Evolutionary conservation across 257 asterid genomes (phyloP).

Genomic region (Solanum etuberosum): DNA sequence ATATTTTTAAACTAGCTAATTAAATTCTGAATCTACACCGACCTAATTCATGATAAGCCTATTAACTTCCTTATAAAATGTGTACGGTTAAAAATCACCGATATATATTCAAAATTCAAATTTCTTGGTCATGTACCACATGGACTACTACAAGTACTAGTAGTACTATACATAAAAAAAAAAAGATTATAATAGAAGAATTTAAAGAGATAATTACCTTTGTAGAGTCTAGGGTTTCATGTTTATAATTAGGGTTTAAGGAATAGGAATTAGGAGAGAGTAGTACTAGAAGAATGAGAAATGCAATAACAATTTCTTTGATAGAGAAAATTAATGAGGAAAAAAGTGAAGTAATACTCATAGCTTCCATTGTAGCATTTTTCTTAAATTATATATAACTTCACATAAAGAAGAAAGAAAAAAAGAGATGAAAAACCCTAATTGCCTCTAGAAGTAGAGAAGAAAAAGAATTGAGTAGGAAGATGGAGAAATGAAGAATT

Average conservation of each 20-base stretch:
- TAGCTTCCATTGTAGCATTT: background rate
- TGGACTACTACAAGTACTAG: background rate
- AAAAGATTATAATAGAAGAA: background rate
- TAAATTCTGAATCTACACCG: background rate
- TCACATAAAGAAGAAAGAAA: background rate
- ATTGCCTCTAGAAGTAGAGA: background rate
- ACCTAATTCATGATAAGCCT: background rate
- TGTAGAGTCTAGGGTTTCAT: conserved; percentile 10
- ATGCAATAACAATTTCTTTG: background rate
- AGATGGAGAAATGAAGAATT: background rate
- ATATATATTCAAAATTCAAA: background rate
- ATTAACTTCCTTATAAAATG: background rate
- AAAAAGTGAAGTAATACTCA: background rate
- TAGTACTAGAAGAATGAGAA: background rate
- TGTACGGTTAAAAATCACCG: background rate
- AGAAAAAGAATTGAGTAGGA: background rate
- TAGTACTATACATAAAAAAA: background rate
- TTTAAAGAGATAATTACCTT: conserved; percentile 1
- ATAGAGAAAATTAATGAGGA: background rate
- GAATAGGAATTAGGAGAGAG: conserved; percentile 12
- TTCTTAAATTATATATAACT: background rate
- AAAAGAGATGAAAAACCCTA: background rate
- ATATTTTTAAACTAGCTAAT: background rate
- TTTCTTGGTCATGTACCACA: background rate
- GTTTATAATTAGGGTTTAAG: conserved; percentile 9